A percentile compares a stretch with the other conserved stretches of the same genome.
Conservation (phyloP, 805 yeast genomes). For the Martiniozyma abietophila region DNA sequence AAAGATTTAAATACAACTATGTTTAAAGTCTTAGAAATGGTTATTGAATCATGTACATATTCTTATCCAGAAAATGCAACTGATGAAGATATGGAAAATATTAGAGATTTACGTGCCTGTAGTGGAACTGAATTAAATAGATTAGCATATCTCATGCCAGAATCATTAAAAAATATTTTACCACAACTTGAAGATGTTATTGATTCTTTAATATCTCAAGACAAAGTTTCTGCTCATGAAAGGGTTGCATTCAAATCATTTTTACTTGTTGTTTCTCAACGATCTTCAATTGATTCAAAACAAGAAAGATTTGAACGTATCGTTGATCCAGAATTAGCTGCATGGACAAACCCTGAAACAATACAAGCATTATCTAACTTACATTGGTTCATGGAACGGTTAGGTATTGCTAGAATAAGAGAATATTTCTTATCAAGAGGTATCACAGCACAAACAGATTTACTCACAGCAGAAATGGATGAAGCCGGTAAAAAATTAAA, state of each 20-base stretch:
- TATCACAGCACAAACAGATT: slow-evolving; percentile 65
- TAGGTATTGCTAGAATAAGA: slow-evolving; percentile 91
- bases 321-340: slow-evolving; percentile 85
- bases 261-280: slow-evolving; percentile 80
- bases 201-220: slow-evolving; percentile 52
- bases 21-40: slow-evolving; percentile 78
- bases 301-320: slow-evolving; percentile 67
- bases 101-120: slow-evolving; percentile 80
- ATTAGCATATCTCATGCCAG: slow-evolving; percentile 92
- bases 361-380: slow-evolving; percentile 82
- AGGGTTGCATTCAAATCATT: slow-evolving; percentile 91
- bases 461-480: slow-evolving; percentile 78
- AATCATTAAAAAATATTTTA: slow-evolving; percentile 69
- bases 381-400: slow-evolving; percentile 97
- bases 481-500: slow-evolving; percentile 75
- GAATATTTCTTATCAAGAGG: slow-evolving; percentile 79
- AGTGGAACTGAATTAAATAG: slow-evolving; percentile 94
- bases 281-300: slow-evolving; percentile 67
- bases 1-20: slow-evolving; percentile 67
- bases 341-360: slow-evolving; percentile 90
- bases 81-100: slow-evolving; percentile 69
- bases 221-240: slow-evolving; percentile 44
- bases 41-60: slow-evolving; percentile 72
- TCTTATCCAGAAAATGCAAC: slow-evolving; percentile 51
- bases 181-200: slow-evolving; percentile 78